Base-by-base conservation (phyloP, 2,329 filamentous ascomycete species). In the Metarhizium guizhouense region DNA sequence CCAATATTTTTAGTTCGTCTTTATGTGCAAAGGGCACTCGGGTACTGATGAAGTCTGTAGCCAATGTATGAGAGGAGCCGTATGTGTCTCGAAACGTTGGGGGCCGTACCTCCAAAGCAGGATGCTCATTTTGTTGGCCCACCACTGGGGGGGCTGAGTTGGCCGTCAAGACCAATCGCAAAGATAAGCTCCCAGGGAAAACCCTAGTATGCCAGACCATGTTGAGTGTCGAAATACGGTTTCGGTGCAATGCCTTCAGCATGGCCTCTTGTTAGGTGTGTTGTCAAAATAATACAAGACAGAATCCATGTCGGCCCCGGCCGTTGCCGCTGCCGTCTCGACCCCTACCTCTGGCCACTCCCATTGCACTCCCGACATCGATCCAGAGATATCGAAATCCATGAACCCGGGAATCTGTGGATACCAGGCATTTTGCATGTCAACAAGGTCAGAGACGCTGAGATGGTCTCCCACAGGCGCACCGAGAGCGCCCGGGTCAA, bases 361-460 rank as follows among this genome's bases (percentile, higher is more conserved):
- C 66, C 66, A 69, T 34, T 66, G 66, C 6, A 53, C 57, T 30
- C 58, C 55, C 11, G 65, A 59, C 57, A 61, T 59, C 47, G 62
- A 56, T 0, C 57, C 61, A 0, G 60, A 40, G 43, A 67, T 60
- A 56, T 68, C 67, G 47, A 68, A 64, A 55, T 67, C 66, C 62
- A 67, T 62, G 55, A 65, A 58, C 1, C 59, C 56, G n/a, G 62
- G 60, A 55, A 66, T 60, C 55, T 67, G 66, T 55, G 65, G 54
- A 20, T 60, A 64, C 67, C 67, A 69, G 40, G 62, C 51, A 45
- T 59, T 62, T 40, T 64, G 65, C 53, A 67, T 53, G 18, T 62
- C 59, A 13, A 62, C 56, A 36, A 64, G 55, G 47, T 61, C 63
- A 18, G 63, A 58, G 20, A 64, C 54, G 14, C 60, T 59, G 34